Percentiles rank a stretch among this genome's conserved stretches.
Conservation (phyloP, 495 filamentous ascomycete species). For the Hypoxylon fuscum region DNA sequence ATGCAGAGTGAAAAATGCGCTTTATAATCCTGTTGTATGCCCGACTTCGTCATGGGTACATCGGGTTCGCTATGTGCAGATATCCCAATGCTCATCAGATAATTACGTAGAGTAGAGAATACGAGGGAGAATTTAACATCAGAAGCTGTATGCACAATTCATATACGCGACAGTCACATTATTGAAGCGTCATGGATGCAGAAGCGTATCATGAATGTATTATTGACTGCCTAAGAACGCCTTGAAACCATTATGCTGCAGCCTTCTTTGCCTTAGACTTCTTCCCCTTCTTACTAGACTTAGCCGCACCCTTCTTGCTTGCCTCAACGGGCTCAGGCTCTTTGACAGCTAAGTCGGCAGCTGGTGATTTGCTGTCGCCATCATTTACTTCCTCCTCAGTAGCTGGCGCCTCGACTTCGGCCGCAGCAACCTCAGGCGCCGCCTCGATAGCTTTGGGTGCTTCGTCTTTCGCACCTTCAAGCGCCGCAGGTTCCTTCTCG, state of each 20-base stretch:
- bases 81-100: constrained; percentile 17
- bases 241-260: constrained; percentile 29
- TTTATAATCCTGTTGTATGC: constrained; percentile 48
- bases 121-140: neutral
- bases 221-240: constrained; percentile 7
- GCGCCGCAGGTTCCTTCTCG: constrained; percentile 25
- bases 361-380: constrained; percentile 6
- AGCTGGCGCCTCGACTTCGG: constrained; percentile 1
- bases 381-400: constrained; percentile 27
- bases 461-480: constrained; percentile 47
- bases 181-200: neutral
- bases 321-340: constrained; percentile 44
- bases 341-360: constrained; percentile 12
- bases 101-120: neutral
- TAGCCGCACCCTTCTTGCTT: constrained; percentile 34
- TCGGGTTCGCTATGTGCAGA: constrained; percentile 51
- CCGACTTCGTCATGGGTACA: constrained; percentile 37
- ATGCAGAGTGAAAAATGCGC: constrained; percentile 44
- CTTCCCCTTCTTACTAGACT: constrained; percentile 48
- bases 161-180: neutral
- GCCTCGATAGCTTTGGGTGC: constrained; percentile 50
- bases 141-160: neutral
- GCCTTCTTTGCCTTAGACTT: constrained; percentile 50
- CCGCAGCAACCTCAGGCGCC: constrained; percentile 18
- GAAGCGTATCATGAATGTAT: constrained; percentile 6